Evolutionary conservation across 768 basidiomycete species (phyloP).

Genomic region (Pleurotus giganteus): DNA sequence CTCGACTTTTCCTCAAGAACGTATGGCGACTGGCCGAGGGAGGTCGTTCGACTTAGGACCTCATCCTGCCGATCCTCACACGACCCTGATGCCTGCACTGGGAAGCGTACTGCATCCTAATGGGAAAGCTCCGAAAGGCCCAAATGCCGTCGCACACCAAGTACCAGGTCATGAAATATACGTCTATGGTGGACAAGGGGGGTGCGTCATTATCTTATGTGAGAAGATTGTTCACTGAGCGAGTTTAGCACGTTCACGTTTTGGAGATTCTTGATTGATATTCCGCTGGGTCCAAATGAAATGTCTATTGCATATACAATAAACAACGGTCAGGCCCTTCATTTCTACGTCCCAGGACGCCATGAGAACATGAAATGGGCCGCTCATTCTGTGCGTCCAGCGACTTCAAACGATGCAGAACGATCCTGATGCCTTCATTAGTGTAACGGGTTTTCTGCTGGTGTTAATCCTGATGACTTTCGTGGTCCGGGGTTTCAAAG

Average conservation of each 20-base stretch:
- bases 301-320: slow-evolving; percentile 79
- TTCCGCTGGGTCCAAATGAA: slow-evolving; percentile 71
- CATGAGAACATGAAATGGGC: slow-evolving; percentile 91
- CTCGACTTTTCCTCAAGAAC: slow-evolving; percentile 10
- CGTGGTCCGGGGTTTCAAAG: slow-evolving; percentile 74
- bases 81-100: slow-evolving; percentile 36
- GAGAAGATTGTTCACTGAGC: background rate
- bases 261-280: slow-evolving; percentile 87
- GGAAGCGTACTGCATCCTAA: slow-evolving; percentile 16
- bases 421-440: slow-evolving; percentile 22
- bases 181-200: slow-evolving; percentile 56
- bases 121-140: slow-evolving; percentile 22
- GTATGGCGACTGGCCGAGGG: slow-evolving; percentile 7
- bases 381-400: slow-evolving; percentile 67
- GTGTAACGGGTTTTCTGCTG: slow-evolving; percentile 89
- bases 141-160: slow-evolving; percentile 37
- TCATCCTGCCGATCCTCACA: slow-evolving; percentile 74
- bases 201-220: slow-evolving; percentile 33
- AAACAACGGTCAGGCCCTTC: slow-evolving; percentile 73
- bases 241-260: slow-evolving; percentile 77
- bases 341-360: slow-evolving; percentile 81
- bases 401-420: background rate
- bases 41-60: slow-evolving; percentile 58
- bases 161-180: slow-evolving; percentile 70
- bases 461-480: slow-evolving; percentile 88